Conservation (phyloP, 306 rosid genomes). For the Cucurbita moschata region DNA sequence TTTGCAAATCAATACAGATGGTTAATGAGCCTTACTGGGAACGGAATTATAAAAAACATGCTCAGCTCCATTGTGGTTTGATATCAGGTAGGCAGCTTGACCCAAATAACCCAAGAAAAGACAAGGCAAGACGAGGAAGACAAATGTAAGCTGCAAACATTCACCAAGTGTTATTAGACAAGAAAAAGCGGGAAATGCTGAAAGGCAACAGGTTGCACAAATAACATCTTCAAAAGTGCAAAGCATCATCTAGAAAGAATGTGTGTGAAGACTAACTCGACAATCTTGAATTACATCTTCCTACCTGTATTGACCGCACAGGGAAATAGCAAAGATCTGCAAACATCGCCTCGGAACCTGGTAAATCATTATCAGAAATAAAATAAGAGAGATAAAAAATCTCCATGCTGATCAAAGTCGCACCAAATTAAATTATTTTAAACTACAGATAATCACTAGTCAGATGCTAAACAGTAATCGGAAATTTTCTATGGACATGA, state of each 20-base stretch:
- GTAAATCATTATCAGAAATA: slow-evolving; percentile 9
- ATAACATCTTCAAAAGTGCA: slow-evolving; percentile 5
- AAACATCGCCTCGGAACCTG: slow-evolving; percentile 99
- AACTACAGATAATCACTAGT: background rate
- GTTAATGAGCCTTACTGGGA: slow-evolving; percentile 46
- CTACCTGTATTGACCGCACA: slow-evolving; percentile 93
- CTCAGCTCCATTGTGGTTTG: slow-evolving; percentile 43
- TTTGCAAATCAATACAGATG: background rate
- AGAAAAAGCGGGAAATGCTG: background rate
- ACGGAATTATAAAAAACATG: slow-evolving; percentile 64
- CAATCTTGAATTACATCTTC: background rate
- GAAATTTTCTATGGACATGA: background rate
- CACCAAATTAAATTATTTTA: background rate
- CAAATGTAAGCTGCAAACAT: slow-evolving; percentile 78
- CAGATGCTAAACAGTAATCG: background rate
- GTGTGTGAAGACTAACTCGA: background rate
- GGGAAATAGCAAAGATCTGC: slow-evolving; percentile 96
- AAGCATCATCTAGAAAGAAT: background rate
- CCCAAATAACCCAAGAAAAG: slow-evolving; percentile 94
- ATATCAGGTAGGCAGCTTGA: slow-evolving; percentile 92
- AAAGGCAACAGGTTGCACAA: slow-evolving; percentile 2
- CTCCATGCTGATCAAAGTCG: background rate
- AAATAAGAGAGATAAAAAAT: background rate
- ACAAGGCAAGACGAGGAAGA: slow-evolving; percentile 88
- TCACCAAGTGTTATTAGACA: slow-evolving; percentile 12